Evolutionary conservation across 2,329 filamentous ascomycete genomes (phyloP).

Genomic region (Botryotinia narcissicola): DNA sequence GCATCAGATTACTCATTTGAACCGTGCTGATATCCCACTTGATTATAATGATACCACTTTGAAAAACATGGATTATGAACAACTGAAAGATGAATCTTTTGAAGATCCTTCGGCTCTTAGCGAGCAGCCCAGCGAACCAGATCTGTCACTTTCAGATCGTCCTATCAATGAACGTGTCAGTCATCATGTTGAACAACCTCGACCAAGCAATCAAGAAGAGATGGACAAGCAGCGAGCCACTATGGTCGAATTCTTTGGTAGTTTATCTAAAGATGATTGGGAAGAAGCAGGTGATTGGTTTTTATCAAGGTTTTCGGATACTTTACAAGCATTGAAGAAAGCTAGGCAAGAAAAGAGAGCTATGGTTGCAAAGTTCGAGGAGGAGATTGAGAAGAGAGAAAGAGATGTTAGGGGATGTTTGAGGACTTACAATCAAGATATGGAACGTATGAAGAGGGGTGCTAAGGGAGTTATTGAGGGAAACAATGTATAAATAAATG

Average conservation of each 20-base stretch:
- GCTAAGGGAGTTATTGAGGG: conserved; percentile 26
- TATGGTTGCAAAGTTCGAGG: conserved; percentile 31
- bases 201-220: not conserved
- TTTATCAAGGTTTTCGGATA: conserved; percentile 29
- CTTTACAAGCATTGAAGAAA: conserved; percentile 30
- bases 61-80: conserved; percentile 11
- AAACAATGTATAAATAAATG: conserved; percentile 7
- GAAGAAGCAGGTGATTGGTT: conserved; percentile 38
- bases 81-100: conserved; percentile 19
- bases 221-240: not conserved
- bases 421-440: conserved; percentile 26
- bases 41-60: conserved; percentile 17
- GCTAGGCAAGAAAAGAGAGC: conserved; percentile 33
- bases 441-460: conserved; percentile 34
- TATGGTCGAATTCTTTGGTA: conserved; percentile 28
- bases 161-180: conserved; percentile 8
- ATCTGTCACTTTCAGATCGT: conserved; percentile 14
- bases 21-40: not conserved
- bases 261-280: conserved; percentile 35
- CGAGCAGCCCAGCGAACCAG: conserved; percentile 1
- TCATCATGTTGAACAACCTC: not conserved
- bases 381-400: conserved; percentile 33
- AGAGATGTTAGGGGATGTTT: conserved; percentile 30
- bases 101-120: not conserved
- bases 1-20: not conserved